Base-by-base conservation (phyloP, 306 rosid species). In the Prinsepia uniflora region DNA sequence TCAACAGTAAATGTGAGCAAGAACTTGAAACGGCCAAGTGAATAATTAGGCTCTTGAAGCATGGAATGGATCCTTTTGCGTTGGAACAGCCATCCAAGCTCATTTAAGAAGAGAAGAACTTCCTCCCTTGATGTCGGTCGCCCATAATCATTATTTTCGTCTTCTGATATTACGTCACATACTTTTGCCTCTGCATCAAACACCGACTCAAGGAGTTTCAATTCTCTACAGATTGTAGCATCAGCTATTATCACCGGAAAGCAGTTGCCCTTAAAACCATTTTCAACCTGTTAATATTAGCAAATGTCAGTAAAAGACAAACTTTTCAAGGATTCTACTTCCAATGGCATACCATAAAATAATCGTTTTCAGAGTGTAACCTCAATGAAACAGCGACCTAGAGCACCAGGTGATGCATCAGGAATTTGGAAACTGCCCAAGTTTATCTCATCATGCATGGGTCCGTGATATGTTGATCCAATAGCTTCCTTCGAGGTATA, bases 71-170 rank as follows among this genome's bases (percentile, higher is more conserved):
- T 67, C 61, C 85, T 80, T 79, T 80, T 84, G 63, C 89, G 85
- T 79, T 92, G 95, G 83, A 92, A 92, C 55, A 92, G 82, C 98
- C 98, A 92, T 24, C 98, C 98, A 64, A 92, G 92, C 86, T 92
- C 96, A 78, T 92, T 89, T 80, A 92, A 14, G 68, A 92, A 92
- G 74, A 82, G 92, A 63, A 92, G 70, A 76, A 75, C 78, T 80
- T 88, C 98, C 78, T 89, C 96, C 80, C 82, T 86, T 49, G 91
- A 84, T 66, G 79, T 85, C 10, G 86, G 92, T 79, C 80, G 70
- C 50, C 77, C 86, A 79, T 74, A 75, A 50, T 80, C 84, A 67
- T 49, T 47, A 63, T 44, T 83, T 53, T 74, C 82, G 22, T 80
- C 89, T 77, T 83, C 95, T 49, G 88, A 80, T 68, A 77, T 77